A percentile compares a stretch with the other conserved stretches of the same genome.
Conservation (phyloP, 2,329 filamentous ascomycete species). For the Exophiala xenobiotica region DNA sequence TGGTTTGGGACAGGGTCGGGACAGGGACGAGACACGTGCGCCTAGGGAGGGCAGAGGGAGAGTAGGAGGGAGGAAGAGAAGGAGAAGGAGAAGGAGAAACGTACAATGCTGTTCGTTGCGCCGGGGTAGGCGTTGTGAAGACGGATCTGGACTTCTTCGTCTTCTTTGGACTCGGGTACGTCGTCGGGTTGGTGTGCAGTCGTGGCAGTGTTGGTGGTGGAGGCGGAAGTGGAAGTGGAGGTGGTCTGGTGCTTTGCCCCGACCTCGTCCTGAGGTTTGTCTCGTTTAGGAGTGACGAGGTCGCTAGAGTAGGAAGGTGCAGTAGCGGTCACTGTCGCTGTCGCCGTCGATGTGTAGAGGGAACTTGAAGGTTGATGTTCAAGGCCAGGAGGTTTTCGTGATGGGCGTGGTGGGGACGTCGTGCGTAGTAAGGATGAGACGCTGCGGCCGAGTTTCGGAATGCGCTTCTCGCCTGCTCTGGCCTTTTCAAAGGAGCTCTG, state of each 20-base stretch:
- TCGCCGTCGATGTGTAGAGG: not conserved
- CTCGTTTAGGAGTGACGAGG: not conserved
- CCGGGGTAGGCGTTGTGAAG: constrained; percentile 65
- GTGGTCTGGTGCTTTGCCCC: too few species aligned
- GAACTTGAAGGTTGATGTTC: not conserved
- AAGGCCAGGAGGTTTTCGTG: not conserved
- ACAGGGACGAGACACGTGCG: too few species aligned
- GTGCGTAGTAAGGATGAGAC: constrained; percentile 25
- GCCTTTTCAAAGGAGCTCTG: not conserved
- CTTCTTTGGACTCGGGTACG: constrained; percentile 7
- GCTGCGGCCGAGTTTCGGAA: constrained; percentile 7
- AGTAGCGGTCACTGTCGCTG: not conserved
- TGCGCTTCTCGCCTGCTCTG: not conserved
- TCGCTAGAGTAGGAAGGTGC: too few species aligned
- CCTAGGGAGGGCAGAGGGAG: too few species aligned
- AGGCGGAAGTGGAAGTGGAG: not conserved
- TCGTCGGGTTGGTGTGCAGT: constrained; percentile 17
- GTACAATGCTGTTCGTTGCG: constrained; percentile 63
- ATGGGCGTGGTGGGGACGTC: constrained; percentile 20
- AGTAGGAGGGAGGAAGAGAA: too few species aligned
- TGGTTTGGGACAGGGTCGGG: too few species aligned
- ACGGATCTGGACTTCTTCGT: constrained; percentile 46
- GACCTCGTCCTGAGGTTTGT: too few species aligned
- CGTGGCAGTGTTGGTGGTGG: not conserved
- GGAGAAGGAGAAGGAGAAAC: too few species aligned